phyloP scores from a whole-genome alignment of 176 grass and related monocot species.

The Bothriochloa decipiens region DNA sequence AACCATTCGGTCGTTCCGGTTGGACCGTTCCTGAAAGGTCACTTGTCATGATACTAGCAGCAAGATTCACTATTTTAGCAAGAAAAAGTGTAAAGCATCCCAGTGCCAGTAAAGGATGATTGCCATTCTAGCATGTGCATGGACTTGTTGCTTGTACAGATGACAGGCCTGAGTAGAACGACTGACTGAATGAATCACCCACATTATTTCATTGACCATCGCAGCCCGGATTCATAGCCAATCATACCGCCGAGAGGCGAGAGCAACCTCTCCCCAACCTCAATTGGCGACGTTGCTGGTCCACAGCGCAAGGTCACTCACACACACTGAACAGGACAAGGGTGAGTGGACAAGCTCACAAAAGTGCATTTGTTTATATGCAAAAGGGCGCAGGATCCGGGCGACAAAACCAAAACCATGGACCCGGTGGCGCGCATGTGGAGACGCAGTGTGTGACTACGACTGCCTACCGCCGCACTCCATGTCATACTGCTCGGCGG shows the following conservation, averaged over 20 bases:
- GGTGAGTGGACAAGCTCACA: neutral
- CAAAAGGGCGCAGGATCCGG: constrained; percentile 12
- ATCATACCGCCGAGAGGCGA: neutral
- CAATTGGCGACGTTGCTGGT: neutral
- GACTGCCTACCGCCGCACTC: neutral
- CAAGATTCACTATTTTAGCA: neutral
- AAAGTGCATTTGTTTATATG: neutral
- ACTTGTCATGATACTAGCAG: neutral
- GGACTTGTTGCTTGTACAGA: neutral
- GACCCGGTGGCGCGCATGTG: neutral
- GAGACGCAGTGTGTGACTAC: constrained; percentile 17
- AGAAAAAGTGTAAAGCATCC: neutral
- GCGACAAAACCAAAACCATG: constrained; percentile 20
- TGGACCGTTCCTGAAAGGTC: neutral
- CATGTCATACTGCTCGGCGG: neutral
- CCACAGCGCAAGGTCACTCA: neutral
- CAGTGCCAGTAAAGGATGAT: neutral
- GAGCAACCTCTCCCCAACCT: neutral
- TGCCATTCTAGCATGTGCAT: neutral
- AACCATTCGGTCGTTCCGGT: neutral
- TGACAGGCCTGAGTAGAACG: too few relatives aligned
- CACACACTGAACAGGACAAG: neutral
- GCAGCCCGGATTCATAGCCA: neutral
- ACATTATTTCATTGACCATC: neutral
- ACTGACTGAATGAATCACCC: too few relatives aligned